Conservation (phyloP, 805 yeast genomes). For the Schizosaccharomyces cryophilus region DNA sequence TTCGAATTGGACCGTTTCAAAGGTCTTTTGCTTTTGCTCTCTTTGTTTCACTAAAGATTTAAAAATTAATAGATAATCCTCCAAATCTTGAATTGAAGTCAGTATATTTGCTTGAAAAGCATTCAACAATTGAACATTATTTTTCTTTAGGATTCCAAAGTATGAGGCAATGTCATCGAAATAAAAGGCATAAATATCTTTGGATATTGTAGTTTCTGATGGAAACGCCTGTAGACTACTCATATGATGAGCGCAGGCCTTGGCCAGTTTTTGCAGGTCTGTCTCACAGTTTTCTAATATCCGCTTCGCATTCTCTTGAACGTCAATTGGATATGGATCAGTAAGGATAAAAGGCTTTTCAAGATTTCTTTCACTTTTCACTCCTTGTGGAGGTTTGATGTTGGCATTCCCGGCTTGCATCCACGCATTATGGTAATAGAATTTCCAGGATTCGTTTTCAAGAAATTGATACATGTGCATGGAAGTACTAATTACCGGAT, state of each 20-base stretch:
- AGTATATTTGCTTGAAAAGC: neutral
- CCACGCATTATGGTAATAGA: neutral
- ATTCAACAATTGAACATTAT: neutral
- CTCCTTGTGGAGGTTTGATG: too few species aligned
- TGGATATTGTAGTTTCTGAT: neutral
- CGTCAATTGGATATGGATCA: neutral
- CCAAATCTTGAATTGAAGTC: neutral
- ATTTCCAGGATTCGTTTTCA: neutral
- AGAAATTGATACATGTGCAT: neutral
- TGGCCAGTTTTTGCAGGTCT: neutral
- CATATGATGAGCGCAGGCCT: neutral
- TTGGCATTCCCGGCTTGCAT: neutral
- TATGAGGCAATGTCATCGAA: neutral
- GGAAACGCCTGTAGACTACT: neutral
- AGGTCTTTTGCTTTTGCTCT: neutral
- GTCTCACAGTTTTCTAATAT: neutral
- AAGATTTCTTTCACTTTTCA: too few species aligned
- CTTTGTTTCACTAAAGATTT: neutral
- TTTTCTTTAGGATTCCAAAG: neutral
- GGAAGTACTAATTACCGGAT: neutral
- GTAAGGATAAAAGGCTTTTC: too few species aligned
- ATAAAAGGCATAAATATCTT: neutral
- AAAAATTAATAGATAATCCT: neutral
- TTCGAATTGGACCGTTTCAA: neutral
- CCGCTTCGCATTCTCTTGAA: neutral